phyloP scores from a whole-genome alignment of 345 rosid genomes.

The Ceriops zippeliana region DNA sequence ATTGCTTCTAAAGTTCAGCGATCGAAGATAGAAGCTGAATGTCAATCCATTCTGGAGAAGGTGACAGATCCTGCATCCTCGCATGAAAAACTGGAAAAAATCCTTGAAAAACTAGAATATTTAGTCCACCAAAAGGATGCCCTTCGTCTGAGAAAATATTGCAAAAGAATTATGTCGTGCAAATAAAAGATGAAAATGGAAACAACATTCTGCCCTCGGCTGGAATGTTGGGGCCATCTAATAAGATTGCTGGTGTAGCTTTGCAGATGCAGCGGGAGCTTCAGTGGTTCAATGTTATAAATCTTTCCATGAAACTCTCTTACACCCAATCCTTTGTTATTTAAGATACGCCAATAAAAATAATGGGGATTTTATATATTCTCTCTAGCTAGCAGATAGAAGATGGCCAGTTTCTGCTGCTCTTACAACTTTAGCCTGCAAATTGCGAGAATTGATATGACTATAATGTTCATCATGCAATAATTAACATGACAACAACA shows the following conservation, averaged over 20 bases:
- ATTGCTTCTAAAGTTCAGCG: not conserved
- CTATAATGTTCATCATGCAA: too few species aligned
- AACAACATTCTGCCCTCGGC: constrained; percentile 16
- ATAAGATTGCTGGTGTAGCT: constrained; percentile 21
- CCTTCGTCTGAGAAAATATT: constrained; percentile 2
- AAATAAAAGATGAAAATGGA: not conserved
- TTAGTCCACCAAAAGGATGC: not conserved
- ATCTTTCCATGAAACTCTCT: too few species aligned
- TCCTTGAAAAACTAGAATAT: not conserved
- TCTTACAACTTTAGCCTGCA: too few species aligned
- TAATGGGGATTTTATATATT: too few species aligned
- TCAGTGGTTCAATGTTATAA: too few species aligned
- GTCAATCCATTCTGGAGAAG: not conserved
- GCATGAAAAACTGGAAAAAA: not conserved
- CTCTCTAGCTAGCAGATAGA: too few species aligned
- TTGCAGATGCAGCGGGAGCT: not conserved
- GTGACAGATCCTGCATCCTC: too few species aligned
- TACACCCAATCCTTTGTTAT: too few species aligned
- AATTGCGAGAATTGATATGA: too few species aligned
- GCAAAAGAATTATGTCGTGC: not conserved
- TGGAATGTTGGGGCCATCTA: constrained; percentile 4
- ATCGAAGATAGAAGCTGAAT: not conserved
- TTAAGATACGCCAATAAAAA: too few species aligned
- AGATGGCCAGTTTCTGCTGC: too few species aligned
- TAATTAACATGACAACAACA: too few species aligned